Percentiles rank a stretch among this genome's conserved stretches.
Conservation (phyloP, 2,329 filamentous ascomycete genomes). For the Ophiostoma sp. region DNA sequence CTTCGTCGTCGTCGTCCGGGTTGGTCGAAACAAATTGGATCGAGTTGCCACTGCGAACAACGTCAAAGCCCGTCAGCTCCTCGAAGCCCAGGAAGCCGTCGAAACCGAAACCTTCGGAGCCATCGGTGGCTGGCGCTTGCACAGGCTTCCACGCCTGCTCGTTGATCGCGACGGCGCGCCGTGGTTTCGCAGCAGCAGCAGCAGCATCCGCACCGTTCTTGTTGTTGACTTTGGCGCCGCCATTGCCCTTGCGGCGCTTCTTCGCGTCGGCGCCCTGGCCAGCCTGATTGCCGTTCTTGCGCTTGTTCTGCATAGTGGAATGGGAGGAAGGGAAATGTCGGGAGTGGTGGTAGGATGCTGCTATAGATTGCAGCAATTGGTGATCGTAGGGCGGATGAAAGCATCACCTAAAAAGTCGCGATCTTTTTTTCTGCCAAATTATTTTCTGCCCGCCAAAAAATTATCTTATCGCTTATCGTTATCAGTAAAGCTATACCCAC, state of each 20-base stretch:
- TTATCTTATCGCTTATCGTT: slow-evolving; percentile 1
- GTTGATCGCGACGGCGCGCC: slow-evolving; percentile 47
- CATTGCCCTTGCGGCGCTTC: slow-evolving; percentile 23
- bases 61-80: slow-evolving; percentile 85
- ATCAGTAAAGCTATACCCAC: not conserved
- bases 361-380: not conserved
- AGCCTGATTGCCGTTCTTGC: slow-evolving; percentile 19
- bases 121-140: slow-evolving; percentile 66
- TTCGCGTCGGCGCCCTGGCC: not conserved
- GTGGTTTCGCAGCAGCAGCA: slow-evolving; percentile 33
- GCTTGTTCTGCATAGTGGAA: not conserved
- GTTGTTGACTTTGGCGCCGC: not conserved
- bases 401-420: not conserved
- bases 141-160: slow-evolving; percentile 58
- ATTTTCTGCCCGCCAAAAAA: slow-evolving; percentile 9
- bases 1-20: not conserved
- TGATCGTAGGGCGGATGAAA: not conserved
- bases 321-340: not conserved
- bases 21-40: slow-evolving; percentile 54
- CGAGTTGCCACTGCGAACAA: slow-evolving; percentile 66
- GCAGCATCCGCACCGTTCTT: not conserved
- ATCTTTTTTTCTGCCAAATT: slow-evolving; percentile 13
- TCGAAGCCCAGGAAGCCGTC: slow-evolving; percentile 92
- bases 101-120: not conserved
- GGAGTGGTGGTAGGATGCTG: not conserved